A percentile compares a stretch with the other conserved stretches of the same genome.
Evolutionary conservation across 441 rosid genomes (phyloP).

Genomic region (Erodium texanum): DNA sequence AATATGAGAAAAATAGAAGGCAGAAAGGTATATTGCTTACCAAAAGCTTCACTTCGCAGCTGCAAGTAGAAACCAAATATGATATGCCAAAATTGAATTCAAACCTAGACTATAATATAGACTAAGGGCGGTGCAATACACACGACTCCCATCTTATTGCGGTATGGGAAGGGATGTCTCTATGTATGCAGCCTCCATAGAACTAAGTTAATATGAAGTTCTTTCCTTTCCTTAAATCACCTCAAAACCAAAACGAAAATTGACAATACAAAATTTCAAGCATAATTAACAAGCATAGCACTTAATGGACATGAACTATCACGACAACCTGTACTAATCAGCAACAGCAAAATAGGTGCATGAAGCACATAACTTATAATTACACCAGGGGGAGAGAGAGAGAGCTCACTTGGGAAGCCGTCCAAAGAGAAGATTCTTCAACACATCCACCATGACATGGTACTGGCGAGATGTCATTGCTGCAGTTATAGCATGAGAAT

Average conservation of each 20-base stretch:
- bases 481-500: slow-evolving; percentile 79
- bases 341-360: not conserved
- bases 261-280: slow-evolving; percentile 21
- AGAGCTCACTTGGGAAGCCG: slow-evolving; percentile 89
- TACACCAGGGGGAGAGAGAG: slow-evolving; percentile 4
- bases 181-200: not conserved
- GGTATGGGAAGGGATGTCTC: not conserved
- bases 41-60: not conserved
- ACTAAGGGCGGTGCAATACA: not conserved
- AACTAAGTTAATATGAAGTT: not conserved
- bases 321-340: not conserved
- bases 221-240: not conserved
- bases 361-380: slow-evolving; percentile 1
- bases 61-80: slow-evolving; percentile 1
- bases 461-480: slow-evolving; percentile 99
- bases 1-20: not conserved
- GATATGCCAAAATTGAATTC: slow-evolving; percentile 5
- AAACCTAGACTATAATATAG: not conserved
- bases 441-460: slow-evolving; percentile 96
- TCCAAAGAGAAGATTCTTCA: slow-evolving; percentile 97
- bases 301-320: slow-evolving; percentile 1
- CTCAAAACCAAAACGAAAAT: slow-evolving; percentile 40
- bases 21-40: not conserved
- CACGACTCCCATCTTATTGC: not conserved
- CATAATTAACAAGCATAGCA: not conserved